phyloP scores from a whole-genome alignment of 768 basidiomycete genomes.

The Dictyophora rubrovolvata region DNA sequence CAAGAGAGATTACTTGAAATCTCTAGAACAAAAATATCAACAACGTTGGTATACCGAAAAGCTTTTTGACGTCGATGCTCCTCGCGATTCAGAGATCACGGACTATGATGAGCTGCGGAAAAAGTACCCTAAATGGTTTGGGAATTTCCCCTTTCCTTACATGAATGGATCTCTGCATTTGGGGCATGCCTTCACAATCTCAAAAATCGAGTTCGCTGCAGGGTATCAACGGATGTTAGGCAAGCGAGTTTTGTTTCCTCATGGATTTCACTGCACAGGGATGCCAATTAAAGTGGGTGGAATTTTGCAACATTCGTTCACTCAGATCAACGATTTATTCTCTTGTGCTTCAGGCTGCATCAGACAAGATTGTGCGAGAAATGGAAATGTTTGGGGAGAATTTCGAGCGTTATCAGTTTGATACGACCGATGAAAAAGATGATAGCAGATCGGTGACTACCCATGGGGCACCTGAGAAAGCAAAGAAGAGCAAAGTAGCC shows the following conservation, averaged over 20 bases:
- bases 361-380: constrained; percentile 96
- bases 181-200: constrained; percentile 96
- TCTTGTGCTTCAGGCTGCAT: constrained; percentile 56
- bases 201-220: constrained; percentile 93
- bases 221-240: constrained; percentile 94
- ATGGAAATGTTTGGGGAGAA: constrained; percentile 91
- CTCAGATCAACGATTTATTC: neutral
- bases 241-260: constrained; percentile 91
- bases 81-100: constrained; percentile 48
- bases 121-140: constrained; percentile 93
- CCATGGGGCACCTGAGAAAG: constrained; percentile 52
- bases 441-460: constrained; percentile 31
- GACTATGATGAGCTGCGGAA: constrained; percentile 55
- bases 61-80: constrained; percentile 81
- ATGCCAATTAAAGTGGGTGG: constrained; percentile 94
- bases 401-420: constrained; percentile 58
- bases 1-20: constrained; percentile 82
- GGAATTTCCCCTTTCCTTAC: constrained; percentile 92
- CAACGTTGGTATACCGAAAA: constrained; percentile 64
- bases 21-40: constrained; percentile 80
- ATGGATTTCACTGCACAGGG: constrained; percentile 95
- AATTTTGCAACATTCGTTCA: neutral
- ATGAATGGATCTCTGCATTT: constrained; percentile 98
- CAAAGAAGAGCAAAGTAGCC: constrained; percentile 89
- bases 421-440: constrained; percentile 32